Percentiles rank a stretch among this genome's conserved stretches.
Evolutionary conservation across 192 early-diverging fungal species (phyloP).

Genomic region (Podila clonocystis): DNA sequence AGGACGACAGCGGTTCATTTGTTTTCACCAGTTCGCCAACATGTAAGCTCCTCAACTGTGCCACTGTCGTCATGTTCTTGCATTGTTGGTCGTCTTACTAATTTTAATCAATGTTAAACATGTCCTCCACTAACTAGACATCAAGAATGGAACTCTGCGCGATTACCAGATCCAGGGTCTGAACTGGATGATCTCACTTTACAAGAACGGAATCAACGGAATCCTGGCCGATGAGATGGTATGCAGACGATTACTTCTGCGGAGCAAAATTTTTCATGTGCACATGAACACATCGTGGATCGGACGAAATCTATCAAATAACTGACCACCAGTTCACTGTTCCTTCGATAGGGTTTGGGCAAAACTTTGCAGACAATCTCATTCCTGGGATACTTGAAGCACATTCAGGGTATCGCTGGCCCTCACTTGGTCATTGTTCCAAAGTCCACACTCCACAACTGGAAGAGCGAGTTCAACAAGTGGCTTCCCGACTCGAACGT

Average conservation of each 20-base stretch:
- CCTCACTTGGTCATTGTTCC: constrained; percentile 97
- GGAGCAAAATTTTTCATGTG: background rate
- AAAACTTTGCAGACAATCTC: constrained; percentile 98
- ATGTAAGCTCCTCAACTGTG: constrained; percentile 61
- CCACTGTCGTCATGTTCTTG: background rate
- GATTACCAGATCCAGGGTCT: constrained; percentile 98
- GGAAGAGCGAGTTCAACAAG: constrained; percentile 89
- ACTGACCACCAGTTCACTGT: too few species aligned
- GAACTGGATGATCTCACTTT: constrained; percentile 98
- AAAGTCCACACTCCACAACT: constrained; percentile 97
- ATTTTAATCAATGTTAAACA: too few species aligned
- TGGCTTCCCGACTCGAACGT: constrained; percentile 93
- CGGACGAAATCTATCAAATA: too few species aligned
- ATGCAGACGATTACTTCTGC: background rate
- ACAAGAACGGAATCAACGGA: constrained; percentile 98
- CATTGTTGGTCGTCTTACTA: background rate
- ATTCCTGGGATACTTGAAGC: constrained; percentile 95
- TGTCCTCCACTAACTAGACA: constrained; percentile 57
- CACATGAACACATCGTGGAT: background rate
- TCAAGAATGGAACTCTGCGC: constrained; percentile 90
- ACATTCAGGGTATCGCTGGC: constrained; percentile 76
- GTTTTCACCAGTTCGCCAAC: constrained; percentile 91
- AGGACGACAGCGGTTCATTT: constrained; percentile 59
- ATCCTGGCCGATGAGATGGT: constrained; percentile 99
- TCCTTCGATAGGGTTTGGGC: constrained; percentile 77